A percentile compares a stretch with the other conserved stretches of the same genome.
Evolutionary conservation across 345 rosid species (phyloP).

Genomic region (Populus alba): DNA sequence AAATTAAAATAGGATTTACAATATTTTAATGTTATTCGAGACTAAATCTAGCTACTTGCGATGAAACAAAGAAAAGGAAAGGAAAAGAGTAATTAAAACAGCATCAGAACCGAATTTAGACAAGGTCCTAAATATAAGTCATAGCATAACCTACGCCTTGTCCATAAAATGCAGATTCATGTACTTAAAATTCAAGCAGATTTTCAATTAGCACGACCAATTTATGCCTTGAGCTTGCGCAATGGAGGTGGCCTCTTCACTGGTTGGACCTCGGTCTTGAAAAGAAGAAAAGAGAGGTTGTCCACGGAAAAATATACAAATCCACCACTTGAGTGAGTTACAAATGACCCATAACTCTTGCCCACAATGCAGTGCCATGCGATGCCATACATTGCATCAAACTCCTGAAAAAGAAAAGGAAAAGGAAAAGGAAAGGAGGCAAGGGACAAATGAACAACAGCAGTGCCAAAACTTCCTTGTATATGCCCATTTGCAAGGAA

Average conservation of each 20-base stretch:
- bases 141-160: not conserved
- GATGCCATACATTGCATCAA: conserved; percentile 34
- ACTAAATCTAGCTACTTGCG: not conserved
- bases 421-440: not conserved
- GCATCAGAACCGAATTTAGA: not conserved
- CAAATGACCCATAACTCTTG: conserved; percentile 44
- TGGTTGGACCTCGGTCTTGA: conserved; percentile 62
- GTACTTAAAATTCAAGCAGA: not conserved
- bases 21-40: not conserved
- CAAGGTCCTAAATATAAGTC: not conserved
- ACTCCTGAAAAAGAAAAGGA: conserved; percentile 26
- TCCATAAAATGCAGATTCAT: not conserved
- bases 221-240: conserved; percentile 11
- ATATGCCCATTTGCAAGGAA: not conserved
- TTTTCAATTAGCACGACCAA: not conserved
- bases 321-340: conserved; percentile 43
- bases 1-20: not conserved
- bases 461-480: not conserved
- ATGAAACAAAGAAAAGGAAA: not conserved
- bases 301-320: conserved; percentile 41
- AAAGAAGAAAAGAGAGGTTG: conserved; percentile 51
- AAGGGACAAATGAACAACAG: not conserved
- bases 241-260: conserved; percentile 15
- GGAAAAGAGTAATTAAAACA: not conserved
- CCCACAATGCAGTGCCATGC: conserved; percentile 59